These are phyloP conservation scores for Monotropa hypopitys DNA, from an alignment of 179 eudicot species.

Conservation along the genomic window DNA sequence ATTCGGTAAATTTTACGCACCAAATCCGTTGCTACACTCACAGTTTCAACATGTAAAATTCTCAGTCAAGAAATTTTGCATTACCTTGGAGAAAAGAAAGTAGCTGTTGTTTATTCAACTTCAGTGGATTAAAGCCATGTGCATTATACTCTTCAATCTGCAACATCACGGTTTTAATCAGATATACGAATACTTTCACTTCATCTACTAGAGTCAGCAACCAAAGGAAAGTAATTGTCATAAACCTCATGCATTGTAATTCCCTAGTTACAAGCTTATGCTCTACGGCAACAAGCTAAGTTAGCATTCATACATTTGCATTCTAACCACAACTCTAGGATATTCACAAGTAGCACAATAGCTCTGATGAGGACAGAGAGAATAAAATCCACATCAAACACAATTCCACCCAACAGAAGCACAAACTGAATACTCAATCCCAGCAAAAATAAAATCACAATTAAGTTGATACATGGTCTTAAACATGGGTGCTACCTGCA, in stretches of 20 bases:
- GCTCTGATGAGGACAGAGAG: neutral
- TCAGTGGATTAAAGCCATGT: constrained; percentile 26
- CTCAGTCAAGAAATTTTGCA: neutral
- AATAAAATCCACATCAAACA: neutral
- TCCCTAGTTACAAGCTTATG: neutral
- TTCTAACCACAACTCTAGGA: neutral
- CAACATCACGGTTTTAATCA: constrained; percentile 10
- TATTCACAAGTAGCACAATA: neutral
- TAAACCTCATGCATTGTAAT: neutral
- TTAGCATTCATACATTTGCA: neutral
- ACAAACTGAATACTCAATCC: neutral
- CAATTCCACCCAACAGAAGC: neutral
- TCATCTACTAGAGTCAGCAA: neutral
- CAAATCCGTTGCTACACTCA: neutral
- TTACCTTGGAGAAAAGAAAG: constrained; percentile 55
- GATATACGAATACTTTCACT: neutral
- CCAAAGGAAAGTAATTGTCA: neutral
- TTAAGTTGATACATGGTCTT: neutral
- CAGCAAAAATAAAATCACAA: neutral
- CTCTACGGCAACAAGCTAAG: neutral
- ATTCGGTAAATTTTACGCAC: neutral
- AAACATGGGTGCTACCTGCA: neutral
- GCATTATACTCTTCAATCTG: constrained; percentile 53
- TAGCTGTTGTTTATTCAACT: constrained; percentile 50
- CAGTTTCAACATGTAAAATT: constrained; percentile 6